Evolutionary conservation across 352 stramenopile genomes (phyloP), one percentile per base, ranked within the genome.

Genomic region (Plasmopara muralis): DNA sequence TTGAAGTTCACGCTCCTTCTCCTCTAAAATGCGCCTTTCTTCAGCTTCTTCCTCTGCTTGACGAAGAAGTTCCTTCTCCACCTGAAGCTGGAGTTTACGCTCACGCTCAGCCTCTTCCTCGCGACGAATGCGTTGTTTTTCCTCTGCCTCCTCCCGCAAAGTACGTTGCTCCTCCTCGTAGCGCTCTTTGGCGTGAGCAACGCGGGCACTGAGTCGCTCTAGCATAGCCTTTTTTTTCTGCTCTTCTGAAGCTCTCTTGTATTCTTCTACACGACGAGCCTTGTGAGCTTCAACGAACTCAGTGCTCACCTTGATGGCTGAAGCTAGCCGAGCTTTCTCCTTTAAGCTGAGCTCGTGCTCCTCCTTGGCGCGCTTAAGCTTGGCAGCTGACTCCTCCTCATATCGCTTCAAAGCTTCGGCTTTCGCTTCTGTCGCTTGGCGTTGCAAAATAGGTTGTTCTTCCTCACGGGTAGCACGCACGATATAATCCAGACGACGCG

Each of bases 401-500:
- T 85, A 75, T 38, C 66, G 51, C 51, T 73, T 64, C 46, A 87
- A 72, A 30, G 79, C 72, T 29, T 80, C 59, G 6, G 87, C 68
- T 53, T 94, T 89, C 30, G 96, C 89, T 51, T 81, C 47, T 41
- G 87, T 72, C 12, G 80, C 62, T 39, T 90, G 81, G 47, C 87
- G 70, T 57, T 97, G 85, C 62, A 98, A 74, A 48, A 97, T 83
- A 28, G 89, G 88, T 54, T 96, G 73, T 58, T 98, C 94, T 55
- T 97, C 95, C 53, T 98, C 96, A 48, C 95, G 88, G n/a, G 97
- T 93, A 13, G 96, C 95, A 59, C 95, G 88, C 20, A 97, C 90
- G 52, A 98, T 87, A 70, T 98, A 98, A 72, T 99, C 95, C 7
- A 99, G 72, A 18, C 89, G 81, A 51, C 96, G 95, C 2, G 91